Percentiles rank a stretch among this genome's conserved stretches.
These are phyloP conservation scores for Ceratobasidium sp. DNA, from an alignment of 1,284 basidiomycete genomes.

Conservation along the genomic window DNA sequence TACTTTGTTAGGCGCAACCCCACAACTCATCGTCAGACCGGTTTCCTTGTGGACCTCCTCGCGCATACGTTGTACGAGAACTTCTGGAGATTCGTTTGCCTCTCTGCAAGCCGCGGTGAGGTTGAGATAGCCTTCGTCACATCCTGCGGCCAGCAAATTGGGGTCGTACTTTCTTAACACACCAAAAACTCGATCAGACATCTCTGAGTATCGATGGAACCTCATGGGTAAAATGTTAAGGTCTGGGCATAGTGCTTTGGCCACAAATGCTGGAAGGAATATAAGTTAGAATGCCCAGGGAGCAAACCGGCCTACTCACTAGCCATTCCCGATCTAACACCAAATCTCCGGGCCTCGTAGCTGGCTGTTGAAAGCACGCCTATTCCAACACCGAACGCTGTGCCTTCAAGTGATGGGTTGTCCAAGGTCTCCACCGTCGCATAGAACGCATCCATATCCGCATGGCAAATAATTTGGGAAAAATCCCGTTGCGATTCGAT, in stretches of 20 bases:
- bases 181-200: conserved; percentile 69
- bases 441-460: conserved; percentile 83
- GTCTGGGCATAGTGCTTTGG: conserved; percentile 90
- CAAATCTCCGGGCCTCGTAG: conserved; percentile 88
- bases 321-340: conserved; percentile 88
- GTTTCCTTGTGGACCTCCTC: conserved; percentile 74
- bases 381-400: conserved; percentile 79
- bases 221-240: conserved; percentile 75
- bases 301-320: conserved; percentile 54
- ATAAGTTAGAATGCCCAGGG: not conserved
- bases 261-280: conserved; percentile 72
- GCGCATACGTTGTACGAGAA: conserved; percentile 80
- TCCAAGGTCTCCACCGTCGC: conserved; percentile 78
- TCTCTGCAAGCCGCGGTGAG: conserved; percentile 77
- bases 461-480: conserved; percentile 79
- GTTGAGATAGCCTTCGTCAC: conserved; percentile 89
- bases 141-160: conserved; percentile 76
- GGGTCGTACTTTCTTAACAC: conserved; percentile 80
- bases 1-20: conserved; percentile 87
- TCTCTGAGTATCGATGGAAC: conserved; percentile 70
- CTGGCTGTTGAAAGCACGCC: conserved; percentile 86
- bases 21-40: conserved; percentile 88
- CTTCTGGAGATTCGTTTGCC: conserved; percentile 67
- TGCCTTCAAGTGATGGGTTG: conserved; percentile 78
- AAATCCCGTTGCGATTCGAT: conserved; percentile 81